Conservation (phyloP, 2,329 filamentous ascomycete genomes). For the Botrytis pseudocinerea region DNA sequence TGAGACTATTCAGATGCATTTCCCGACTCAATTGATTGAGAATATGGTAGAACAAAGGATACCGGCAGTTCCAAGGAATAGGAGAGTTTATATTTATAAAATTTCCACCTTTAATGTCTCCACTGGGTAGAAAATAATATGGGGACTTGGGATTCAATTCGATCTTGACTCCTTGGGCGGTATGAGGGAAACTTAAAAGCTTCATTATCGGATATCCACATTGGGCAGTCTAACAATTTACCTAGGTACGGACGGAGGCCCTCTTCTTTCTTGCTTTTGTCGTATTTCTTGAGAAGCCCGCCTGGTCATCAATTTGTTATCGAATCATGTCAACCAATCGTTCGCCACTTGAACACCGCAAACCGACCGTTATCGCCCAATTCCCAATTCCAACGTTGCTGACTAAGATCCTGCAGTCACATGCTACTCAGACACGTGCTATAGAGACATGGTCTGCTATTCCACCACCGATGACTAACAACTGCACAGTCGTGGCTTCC, state of each 20-base stretch:
- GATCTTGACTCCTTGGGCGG: constrained; percentile 2
- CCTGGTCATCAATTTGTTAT: background rate
- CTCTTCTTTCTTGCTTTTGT: background rate
- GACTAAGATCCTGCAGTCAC: background rate
- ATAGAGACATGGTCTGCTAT: no score
- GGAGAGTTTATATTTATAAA: background rate
- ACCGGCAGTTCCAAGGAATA: background rate
- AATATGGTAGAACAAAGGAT: background rate
- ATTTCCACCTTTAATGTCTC: background rate
- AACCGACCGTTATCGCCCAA: background rate
- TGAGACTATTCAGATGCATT: constrained; percentile 15
- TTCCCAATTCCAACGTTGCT: background rate
- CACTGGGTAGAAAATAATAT: constrained; percentile 15
- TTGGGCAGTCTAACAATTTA: background rate
- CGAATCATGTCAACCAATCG: background rate
- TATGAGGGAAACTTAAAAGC: background rate
- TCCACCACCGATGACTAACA: background rate
- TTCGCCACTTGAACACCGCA: background rate
- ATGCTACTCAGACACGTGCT: no score
- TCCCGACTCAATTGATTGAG: background rate
- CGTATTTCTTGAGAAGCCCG: background rate
- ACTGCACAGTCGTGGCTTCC: background rate
- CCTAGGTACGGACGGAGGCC: background rate
- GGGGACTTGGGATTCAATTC: background rate
- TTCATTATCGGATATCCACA: constrained; percentile 1